Base-by-base conservation (phyloP, 495 filamentous ascomycete genomes). In the Parathielavia appendiculata region DNA sequence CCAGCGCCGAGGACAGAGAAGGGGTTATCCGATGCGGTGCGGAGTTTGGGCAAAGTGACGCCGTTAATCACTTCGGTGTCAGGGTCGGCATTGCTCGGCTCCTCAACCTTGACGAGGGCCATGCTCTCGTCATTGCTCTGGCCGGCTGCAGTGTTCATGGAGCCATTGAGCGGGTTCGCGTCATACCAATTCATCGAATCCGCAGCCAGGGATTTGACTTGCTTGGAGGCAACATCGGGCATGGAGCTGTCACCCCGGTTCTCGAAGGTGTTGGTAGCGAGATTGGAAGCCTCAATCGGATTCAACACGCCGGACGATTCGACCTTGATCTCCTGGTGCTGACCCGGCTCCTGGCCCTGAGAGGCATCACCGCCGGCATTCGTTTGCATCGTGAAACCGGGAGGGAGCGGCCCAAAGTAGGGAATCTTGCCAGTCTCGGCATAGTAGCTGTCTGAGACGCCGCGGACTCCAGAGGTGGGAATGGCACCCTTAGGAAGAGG, bases 21-120 rank as follows among this genome's bases (percentile, higher is more conserved):
- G 13, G 67, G 69, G 36, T 71, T 70, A n/a, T 63, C 60, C 1
- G 62, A 66, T 3, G 64, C 62, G n/a, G 55, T 55, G 54, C 38
- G 54, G 53, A 65, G 65, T 22, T 44, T 41, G 20, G 63, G 66
- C 22, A 64, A 20, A 3, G 30, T 8, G 36, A 71, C 51, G 48
- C 39, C 41, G 36, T 58, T 58, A 39, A 53, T 36, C 16, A 56
- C 5, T 22, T 56, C 54, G 20, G 23, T n/a, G 36, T 62, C 44
- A 22, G 10, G 17, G 14, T 16, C 5, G 14, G 10, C n/a, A 20
- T 17, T 17, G 16, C 11, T 7, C 4, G 22, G 4, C 20, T 32
- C 55, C 34, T 53, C 46, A 20, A 23, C 34, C 20, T 59, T 59
- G 30, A 49, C 34, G 19, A 54, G 16, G 14, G 44, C 49, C 46